Base-by-base conservation (phyloP, 208 protist genomes). In the Trypanosomatidae sp. region DNA sequence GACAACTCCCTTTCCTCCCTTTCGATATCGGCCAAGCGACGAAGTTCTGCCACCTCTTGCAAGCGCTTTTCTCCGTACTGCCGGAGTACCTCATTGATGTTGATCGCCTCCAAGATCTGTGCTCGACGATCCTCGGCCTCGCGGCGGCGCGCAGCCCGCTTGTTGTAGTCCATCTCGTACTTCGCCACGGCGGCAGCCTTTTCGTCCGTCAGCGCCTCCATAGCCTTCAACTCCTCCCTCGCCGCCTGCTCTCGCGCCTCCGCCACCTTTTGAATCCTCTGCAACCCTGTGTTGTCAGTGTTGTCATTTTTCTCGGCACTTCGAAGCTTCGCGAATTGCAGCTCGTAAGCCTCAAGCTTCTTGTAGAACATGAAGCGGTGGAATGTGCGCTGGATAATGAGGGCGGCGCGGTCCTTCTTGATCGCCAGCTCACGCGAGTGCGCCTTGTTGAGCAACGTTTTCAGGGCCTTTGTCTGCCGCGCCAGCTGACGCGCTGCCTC, bases 321-420 rank as follows among this genome's bases (percentile, higher is more conserved):
- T 52, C 77, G 69, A 52, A 90, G 44, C 69, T 79, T 80, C 25
- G 69, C 72, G 67, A 87, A 75, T 49, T 89, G 81, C 58, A 80
- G 62, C 62, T 87, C 78, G 50, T 89, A 80, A n/a, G 70, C 66
- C 28, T 69, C 62, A 33, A 88, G 76, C 76, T 85, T 88, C 55
- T 80, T 81, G 33, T 65, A 58, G 69, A 76, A 89, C 59, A 84
- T 62, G 15, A 64, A 75, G 43, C 82, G 85, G 66, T 79, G 70
- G 65, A 84, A 83, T 15, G 69, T 81, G 36, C 91, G 91, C 59
- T 89, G 84, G 13, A 94, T 80, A n/a, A 88, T 84, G 59, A 89
- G 65, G 10, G 89, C 89, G 17, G 84, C 78, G n/a, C 85, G 81
- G 66, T 88, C 75, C n/a, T 81, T 50, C 3, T 62, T 41, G 30